These are phyloP conservation scores for Colletotrichum sp. DNA, from an alignment of 2,329 filamentous ascomycete genomes.

Conservation along the genomic window DNA sequence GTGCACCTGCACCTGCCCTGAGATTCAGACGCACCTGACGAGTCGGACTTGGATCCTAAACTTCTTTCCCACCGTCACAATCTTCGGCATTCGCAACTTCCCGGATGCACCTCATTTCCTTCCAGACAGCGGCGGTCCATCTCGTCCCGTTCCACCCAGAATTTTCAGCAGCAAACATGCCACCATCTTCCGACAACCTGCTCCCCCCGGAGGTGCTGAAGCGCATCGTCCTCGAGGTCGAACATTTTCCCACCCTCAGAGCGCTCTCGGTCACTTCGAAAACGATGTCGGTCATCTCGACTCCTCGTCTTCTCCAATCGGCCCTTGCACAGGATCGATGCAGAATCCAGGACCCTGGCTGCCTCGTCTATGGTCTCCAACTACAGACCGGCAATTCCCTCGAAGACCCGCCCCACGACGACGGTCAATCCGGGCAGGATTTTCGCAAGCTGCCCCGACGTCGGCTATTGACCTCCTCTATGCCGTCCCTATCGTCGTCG, in stretches of 20 bases:
- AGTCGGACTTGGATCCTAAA: too few species aligned
- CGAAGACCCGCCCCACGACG: background rate
- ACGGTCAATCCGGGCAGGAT: background rate
- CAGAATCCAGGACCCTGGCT: background rate
- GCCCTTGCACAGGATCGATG: background rate
- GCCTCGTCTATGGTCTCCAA: background rate
- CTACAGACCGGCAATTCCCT: fast-evolving
- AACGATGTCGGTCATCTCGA: background rate
- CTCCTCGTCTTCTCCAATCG: background rate
- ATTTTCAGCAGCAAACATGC: background rate
- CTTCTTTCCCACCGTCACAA: too few species aligned
- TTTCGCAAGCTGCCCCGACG: background rate
- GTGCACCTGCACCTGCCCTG: too few species aligned
- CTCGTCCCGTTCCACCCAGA: background rate
- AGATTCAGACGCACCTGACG: too few species aligned
- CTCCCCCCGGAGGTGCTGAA: background rate
- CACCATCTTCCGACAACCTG: background rate
- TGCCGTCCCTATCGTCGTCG: background rate
- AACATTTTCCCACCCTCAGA: background rate
- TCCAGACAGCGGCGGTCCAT: too few species aligned
- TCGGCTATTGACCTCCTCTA: fast-evolving
- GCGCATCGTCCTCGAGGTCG: background rate
- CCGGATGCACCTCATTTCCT: background rate
- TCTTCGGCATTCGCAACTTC: background rate
- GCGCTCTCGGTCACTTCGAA: background rate